These are phyloP conservation scores for Solanum piurae DNA, from an alignment of 257 asterid species.

Conservation along the genomic window DNA sequence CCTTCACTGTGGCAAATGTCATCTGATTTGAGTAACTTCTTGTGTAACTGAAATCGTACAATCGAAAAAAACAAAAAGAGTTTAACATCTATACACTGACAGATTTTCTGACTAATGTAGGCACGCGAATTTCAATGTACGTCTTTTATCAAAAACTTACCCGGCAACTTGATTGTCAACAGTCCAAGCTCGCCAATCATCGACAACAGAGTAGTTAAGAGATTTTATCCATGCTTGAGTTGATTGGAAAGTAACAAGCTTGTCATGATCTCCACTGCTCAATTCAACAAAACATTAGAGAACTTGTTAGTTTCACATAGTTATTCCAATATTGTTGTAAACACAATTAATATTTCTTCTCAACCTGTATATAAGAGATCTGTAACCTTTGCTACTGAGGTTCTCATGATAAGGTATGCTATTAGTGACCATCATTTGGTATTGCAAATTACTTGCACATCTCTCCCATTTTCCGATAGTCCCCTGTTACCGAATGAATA, in stretches of 20 bases:
- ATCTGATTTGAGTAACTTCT: constrained; percentile 5
- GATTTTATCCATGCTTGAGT: constrained; percentile 41
- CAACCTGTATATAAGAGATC: constrained; percentile 7
- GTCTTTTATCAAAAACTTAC: not conserved
- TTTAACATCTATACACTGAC: not conserved
- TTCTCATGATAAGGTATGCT: constrained; percentile 9
- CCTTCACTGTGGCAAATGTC: constrained; percentile 21
- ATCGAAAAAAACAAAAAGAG: not conserved
- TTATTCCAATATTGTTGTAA: too few species aligned
- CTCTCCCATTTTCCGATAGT: constrained; percentile 9
- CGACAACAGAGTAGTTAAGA: constrained; percentile 22
- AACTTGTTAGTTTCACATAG: too few species aligned
- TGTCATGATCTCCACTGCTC: constrained; percentile 38
- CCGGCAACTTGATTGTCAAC: constrained; percentile 26
- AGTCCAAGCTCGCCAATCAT: constrained; percentile 34
- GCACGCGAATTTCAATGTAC: too few species aligned
- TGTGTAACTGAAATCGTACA: not conserved
- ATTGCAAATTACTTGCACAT: constrained; percentile 2
- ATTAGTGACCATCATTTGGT: not conserved
- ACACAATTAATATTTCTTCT: not conserved
- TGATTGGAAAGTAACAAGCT: constrained; percentile 12
- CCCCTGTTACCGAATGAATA: not conserved
- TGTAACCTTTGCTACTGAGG: constrained; percentile 12
- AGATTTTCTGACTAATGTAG: not conserved
- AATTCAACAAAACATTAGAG: not conserved